Evolutionary conservation across 2,329 filamentous ascomycete genomes (phyloP).

Genomic region (Stachybotrys chlorohalonatus): DNA sequence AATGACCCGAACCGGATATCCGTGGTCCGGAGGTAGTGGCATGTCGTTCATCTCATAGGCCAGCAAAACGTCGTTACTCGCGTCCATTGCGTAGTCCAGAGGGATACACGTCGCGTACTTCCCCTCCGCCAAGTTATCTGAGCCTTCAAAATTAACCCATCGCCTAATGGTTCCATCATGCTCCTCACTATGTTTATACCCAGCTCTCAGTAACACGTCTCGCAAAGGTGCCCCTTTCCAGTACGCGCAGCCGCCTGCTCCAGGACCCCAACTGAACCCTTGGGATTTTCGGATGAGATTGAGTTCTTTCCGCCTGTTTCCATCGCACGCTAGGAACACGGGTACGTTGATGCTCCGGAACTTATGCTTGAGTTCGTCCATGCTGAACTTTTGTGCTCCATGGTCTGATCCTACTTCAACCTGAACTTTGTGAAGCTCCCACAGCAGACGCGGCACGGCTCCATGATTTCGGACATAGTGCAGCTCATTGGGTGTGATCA

Average conservation of each 20-base stretch:
- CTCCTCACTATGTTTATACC: slow-evolving; percentile 3
- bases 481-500: slow-evolving; percentile 40
- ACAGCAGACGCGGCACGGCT: slow-evolving; percentile 38
- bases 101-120: slow-evolving; percentile 39
- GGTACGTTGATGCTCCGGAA: slow-evolving; percentile 39
- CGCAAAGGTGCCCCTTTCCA: slow-evolving; percentile 38
- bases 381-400: slow-evolving; percentile 22
- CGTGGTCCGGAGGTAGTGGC: slow-evolving; percentile 33
- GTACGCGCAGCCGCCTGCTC: slow-evolving; percentile 37
- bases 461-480: slow-evolving; percentile 46
- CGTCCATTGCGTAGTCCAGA: slow-evolving; percentile 37
- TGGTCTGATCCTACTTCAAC: slow-evolving; percentile 21
- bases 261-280: slow-evolving; percentile 37
- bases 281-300: slow-evolving; percentile 39
- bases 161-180: slow-evolving; percentile 2
- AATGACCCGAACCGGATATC: slow-evolving; percentile 30
- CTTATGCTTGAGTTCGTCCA: slow-evolving; percentile 32
- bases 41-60: slow-evolving; percentile 36
- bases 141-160: slow-evolving; percentile 41
- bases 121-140: slow-evolving; percentile 35
- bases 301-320: slow-evolving; percentile 41
- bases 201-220: slow-evolving; percentile 33
- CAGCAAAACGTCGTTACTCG: slow-evolving; percentile 36
- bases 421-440: slow-evolving; percentile 39
- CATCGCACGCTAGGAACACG: slow-evolving; percentile 37